A percentile compares a stretch with the other conserved stretches of the same genome.
phyloP scores from a whole-genome alignment of 2,329 filamentous ascomycete species.

The Tricladium varicosporioides region DNA sequence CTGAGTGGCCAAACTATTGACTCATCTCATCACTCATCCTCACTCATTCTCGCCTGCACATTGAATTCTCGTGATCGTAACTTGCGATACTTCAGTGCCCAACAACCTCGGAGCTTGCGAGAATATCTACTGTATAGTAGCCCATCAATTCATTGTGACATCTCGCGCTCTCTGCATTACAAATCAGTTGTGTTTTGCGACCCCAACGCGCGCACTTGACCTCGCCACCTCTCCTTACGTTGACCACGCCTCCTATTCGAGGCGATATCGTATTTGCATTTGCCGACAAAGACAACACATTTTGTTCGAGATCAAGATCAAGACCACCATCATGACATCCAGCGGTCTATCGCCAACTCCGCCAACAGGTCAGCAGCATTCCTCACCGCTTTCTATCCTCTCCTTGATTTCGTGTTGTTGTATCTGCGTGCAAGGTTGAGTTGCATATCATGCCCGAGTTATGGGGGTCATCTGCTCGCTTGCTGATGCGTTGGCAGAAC shows the following conservation, averaged over 20 bases:
- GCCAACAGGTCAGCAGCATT: slow-evolving; percentile 18
- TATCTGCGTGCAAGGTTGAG: slow-evolving; percentile 22
- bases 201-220: neutral
- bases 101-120: neutral
- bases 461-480: slow-evolving; percentile 24
- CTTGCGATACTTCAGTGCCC: neutral
- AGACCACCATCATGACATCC: neutral
- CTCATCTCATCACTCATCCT: neutral
- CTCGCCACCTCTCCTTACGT: neutral
- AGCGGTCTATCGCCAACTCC: neutral
- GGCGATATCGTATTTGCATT: neutral
- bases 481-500: slow-evolving; percentile 32
- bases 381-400: slow-evolving; percentile 14
- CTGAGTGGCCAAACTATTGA: neutral
- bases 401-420: slow-evolving; percentile 5
- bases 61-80: neutral
- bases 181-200: neutral
- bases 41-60: neutral
- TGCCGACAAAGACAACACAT: neutral
- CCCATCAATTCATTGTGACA: neutral
- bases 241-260: neutral
- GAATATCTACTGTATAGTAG: too few species aligned
- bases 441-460: slow-evolving; percentile 19
- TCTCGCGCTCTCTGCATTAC: neutral
- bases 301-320: neutral